phyloP scores from a whole-genome alignment of 345 rosid species.

The Arabis alpina region DNA sequence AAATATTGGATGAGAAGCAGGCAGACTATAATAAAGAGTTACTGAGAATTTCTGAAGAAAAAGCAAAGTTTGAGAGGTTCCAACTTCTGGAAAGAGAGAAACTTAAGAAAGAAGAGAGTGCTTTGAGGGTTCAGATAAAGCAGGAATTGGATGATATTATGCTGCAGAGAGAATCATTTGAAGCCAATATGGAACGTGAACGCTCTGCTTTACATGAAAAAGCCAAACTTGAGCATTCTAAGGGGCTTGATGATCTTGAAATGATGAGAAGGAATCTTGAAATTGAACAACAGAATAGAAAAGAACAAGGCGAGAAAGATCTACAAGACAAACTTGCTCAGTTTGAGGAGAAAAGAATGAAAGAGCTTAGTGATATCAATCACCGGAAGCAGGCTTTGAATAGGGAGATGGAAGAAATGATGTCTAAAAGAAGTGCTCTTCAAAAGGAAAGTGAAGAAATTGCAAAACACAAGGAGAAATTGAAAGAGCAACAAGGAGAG shows the following conservation, averaged over 20 bases:
- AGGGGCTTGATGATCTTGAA: constrained; percentile 66
- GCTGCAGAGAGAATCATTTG: constrained; percentile 72
- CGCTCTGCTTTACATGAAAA: constrained; percentile 57
- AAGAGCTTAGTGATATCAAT: constrained; percentile 50
- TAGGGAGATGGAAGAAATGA: constrained; percentile 63
- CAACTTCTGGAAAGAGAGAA: constrained; percentile 56
- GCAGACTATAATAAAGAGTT: constrained; percentile 51
- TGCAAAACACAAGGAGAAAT: constrained; percentile 57
- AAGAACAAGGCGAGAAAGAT: constrained; percentile 68
- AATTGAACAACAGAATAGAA: constrained; percentile 46
- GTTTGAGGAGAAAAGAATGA: constrained; percentile 57
- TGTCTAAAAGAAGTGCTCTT: constrained; percentile 50
- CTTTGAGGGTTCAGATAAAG: constrained; percentile 48
- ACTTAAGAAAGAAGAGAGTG: constrained; percentile 62
- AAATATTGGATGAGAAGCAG: constrained; percentile 75
- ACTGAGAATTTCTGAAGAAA: constrained; percentile 54
- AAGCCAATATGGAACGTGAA: constrained; percentile 65
- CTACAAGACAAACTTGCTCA: constrained; percentile 49
- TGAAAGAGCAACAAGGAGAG: constrained; percentile 64
- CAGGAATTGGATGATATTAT: constrained; percentile 61
- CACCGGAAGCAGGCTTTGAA: constrained; percentile 56
- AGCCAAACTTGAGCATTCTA: constrained; percentile 54
- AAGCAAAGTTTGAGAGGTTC: constrained; percentile 53
- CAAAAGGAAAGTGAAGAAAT: constrained; percentile 62
- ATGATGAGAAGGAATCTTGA: constrained; percentile 56